Percentiles rank a stretch among this genome's conserved stretches.
These are phyloP conservation scores for Lipomyces kockii DNA, from an alignment of 805 yeast genomes.

Conservation along the genomic window DNA sequence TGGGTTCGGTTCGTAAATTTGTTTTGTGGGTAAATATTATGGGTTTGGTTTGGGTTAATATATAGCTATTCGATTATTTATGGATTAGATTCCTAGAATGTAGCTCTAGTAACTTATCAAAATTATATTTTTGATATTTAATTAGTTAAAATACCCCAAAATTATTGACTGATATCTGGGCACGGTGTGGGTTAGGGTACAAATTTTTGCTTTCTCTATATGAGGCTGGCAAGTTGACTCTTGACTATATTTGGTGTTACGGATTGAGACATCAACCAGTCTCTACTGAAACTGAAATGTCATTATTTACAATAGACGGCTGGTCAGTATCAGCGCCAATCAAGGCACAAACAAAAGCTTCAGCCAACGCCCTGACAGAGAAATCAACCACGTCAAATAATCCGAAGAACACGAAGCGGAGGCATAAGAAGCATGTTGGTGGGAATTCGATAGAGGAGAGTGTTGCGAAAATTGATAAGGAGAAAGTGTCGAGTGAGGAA, in stretches of 20 bases:
- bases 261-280: neutral
- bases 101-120: too few species aligned
- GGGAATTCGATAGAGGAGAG: neutral
- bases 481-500: slow-evolving; percentile 27
- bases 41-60: neutral
- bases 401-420: slow-evolving; percentile 4
- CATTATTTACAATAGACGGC: slow-evolving; percentile 31
- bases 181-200: too few species aligned
- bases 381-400: neutral
- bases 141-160: too few species aligned
- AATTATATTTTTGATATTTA: too few species aligned
- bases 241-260: neutral
- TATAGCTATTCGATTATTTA: neutral
- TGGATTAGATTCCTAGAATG: too few species aligned
- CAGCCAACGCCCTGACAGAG: neutral
- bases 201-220: too few species aligned
- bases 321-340: slow-evolving; percentile 26
- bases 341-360: neutral
- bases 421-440: neutral
- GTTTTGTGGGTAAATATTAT: neutral
- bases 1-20: neutral
- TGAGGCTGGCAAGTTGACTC: too few species aligned
- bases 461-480: neutral
- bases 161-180: too few species aligned
- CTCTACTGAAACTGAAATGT: slow-evolving; percentile 13